phyloP scores from a whole-genome alignment of 129 eudicot genomes.

The Sambucus nigra region DNA sequence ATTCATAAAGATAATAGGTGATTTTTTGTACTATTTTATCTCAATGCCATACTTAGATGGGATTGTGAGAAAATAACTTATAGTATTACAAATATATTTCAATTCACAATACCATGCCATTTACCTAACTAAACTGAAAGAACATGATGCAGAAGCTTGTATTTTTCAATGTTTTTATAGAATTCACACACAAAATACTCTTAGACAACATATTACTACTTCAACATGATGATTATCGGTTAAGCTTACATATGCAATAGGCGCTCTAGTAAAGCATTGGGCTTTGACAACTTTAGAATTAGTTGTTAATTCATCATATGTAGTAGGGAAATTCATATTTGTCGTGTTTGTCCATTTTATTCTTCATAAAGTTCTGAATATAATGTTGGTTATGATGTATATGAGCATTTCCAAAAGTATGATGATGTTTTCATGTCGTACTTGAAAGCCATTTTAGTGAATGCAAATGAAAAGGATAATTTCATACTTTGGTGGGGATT shows the following conservation, averaged over 20 bases:
- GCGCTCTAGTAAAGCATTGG: conserved; percentile 70
- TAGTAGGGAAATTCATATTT: conserved; percentile 18
- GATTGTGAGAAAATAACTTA: conserved; percentile 71
- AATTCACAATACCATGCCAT: neutral
- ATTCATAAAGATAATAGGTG: too few species aligned
- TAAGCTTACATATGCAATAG: too few species aligned
- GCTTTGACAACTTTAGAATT: conserved; percentile 96
- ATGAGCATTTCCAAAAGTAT: conserved; percentile 95
- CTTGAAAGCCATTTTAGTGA: conserved; percentile 70
- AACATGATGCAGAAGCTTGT: neutral
- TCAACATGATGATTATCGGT: too few species aligned
- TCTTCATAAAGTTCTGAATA: neutral
- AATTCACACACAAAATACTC: neutral
- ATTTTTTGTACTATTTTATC: too few species aligned
- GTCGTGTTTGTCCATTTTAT: neutral
- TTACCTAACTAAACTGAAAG: neutral
- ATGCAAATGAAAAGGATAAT: conserved; percentile 88
- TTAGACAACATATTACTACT: neutral
- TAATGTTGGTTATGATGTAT: conserved; percentile 19
- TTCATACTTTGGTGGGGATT: conserved; percentile 99
- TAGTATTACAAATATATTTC: conserved; percentile 65
- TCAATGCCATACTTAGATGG: conserved; percentile 86
- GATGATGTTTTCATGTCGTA: conserved; percentile 96
- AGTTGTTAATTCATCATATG: conserved; percentile 97
- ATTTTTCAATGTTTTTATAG: neutral